Percentiles rank a stretch among this genome's conserved stretches.
Conservation (phyloP, 2,329 filamentous ascomycete species). For the Dactylonectria macrodidyma region DNA sequence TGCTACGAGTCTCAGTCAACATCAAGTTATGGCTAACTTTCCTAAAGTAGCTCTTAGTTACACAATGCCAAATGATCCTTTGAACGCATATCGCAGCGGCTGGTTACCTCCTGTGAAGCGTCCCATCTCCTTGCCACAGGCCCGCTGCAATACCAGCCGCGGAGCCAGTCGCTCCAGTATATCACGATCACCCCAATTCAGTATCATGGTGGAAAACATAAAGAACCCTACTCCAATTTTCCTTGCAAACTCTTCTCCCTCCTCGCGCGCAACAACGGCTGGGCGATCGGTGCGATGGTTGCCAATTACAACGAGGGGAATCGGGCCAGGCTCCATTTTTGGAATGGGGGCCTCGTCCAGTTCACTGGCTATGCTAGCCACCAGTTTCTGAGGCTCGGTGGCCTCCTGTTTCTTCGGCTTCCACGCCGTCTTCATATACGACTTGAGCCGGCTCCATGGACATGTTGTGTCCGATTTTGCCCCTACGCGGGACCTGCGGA, state of each 20-base stretch:
- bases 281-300: background rate
- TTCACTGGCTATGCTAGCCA: too few relatives aligned
- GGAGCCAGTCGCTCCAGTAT: conserved; percentile 1
- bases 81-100: background rate
- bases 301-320: background rate
- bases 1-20: too few relatives aligned
- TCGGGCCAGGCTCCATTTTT: background rate
- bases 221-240: background rate
- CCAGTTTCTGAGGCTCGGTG: background rate
- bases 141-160: background rate
- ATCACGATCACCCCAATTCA: conserved; percentile 1
- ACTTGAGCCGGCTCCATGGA: background rate
- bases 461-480: background rate
- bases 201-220: background rate
- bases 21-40: too few relatives aligned
- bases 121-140: background rate
- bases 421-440: background rate
- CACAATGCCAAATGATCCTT: too few relatives aligned
- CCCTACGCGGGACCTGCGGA: too few relatives aligned
- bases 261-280: background rate
- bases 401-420: background rate
- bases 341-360: too few relatives aligned
- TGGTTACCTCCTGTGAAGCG: too few relatives aligned
- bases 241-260: conserved; percentile 2
- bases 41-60: too few relatives aligned